Percentiles rank a stretch among this genome's conserved stretches.
Conservation (phyloP, 2,329 filamentous ascomycete genomes). For the Neocucurbitaria cava region DNA sequence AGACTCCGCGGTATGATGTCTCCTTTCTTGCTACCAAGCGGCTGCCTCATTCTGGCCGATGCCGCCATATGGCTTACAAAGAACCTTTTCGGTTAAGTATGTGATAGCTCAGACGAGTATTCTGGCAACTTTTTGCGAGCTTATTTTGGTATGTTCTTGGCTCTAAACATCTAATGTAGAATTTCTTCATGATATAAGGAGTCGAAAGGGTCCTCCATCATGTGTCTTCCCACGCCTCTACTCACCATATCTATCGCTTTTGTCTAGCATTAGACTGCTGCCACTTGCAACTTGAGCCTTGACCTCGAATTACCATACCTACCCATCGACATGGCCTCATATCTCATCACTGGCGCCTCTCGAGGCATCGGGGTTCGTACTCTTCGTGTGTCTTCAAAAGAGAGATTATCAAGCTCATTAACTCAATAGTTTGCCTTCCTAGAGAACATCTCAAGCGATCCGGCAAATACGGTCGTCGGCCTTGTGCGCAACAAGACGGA, state of each 20-base stretch:
- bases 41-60: too few relatives aligned
- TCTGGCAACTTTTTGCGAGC: conserved; percentile 2
- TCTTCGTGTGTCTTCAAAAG: neutral
- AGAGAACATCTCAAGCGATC: conserved; percentile 32
- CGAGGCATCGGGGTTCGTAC: conserved; percentile 39
- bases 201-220: neutral
- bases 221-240: neutral
- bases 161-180: neutral
- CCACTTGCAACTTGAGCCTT: neutral
- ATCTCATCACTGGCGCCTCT: conserved; percentile 42
- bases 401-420: neutral
- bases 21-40: neutral
- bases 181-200: neutral
- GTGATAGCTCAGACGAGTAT: neutral
- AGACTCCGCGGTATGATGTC: too few relatives aligned
- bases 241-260: neutral
- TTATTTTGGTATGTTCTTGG: neutral
- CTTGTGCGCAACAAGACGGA: conserved; percentile 37
- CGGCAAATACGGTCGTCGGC: conserved; percentile 43
- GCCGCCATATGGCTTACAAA: neutral
- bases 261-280: neutral
- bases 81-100: neutral
- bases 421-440: conserved; percentile 38
- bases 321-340: conserved; percentile 33
- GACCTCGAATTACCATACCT: neutral